phyloP scores from a whole-genome alignment of 805 yeast species.

The Zygosaccharomyces bisporus region DNA sequence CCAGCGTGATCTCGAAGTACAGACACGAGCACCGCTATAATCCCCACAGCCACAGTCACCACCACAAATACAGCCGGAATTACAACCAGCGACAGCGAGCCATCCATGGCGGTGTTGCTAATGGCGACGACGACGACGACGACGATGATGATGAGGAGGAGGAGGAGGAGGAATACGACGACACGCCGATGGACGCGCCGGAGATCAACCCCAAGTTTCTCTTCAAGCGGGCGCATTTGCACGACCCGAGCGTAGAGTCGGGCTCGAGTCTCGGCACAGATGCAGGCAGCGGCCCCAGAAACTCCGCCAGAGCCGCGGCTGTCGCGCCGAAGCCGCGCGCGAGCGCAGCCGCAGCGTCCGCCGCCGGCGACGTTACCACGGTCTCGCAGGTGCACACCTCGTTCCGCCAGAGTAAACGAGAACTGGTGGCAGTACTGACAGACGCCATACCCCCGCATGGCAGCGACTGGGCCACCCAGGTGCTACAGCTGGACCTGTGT shows the following conservation, averaged over 20 bases:
- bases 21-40: background rate
- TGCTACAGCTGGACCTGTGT: conserved; percentile 15
- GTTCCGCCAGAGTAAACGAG: conserved; percentile 23
- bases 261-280: too few relatives aligned
- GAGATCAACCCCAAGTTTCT: conserved; percentile 19
- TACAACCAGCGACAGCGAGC: too few relatives aligned
- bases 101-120: too few relatives aligned
- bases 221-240: conserved; percentile 5
- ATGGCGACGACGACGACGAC: too few relatives aligned
- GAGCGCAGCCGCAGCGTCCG: background rate
- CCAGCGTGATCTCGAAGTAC: background rate
- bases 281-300: background rate
- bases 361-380: conserved; percentile 12
- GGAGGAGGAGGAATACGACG: conserved; percentile 16
- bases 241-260: background rate
- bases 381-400: conserved; percentile 24
- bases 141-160: too few relatives aligned
- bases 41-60: background rate
- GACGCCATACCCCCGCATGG: conserved; percentile 17
- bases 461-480: conserved; percentile 10
- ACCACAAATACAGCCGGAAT: background rate
- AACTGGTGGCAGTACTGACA: conserved; percentile 25
- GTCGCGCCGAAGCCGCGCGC: background rate
- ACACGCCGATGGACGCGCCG: conserved; percentile 31
- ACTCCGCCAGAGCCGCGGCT: background rate